phyloP scores from a whole-genome alignment of 139 green algal genomes.

The Zygnema cylindricum region DNA sequence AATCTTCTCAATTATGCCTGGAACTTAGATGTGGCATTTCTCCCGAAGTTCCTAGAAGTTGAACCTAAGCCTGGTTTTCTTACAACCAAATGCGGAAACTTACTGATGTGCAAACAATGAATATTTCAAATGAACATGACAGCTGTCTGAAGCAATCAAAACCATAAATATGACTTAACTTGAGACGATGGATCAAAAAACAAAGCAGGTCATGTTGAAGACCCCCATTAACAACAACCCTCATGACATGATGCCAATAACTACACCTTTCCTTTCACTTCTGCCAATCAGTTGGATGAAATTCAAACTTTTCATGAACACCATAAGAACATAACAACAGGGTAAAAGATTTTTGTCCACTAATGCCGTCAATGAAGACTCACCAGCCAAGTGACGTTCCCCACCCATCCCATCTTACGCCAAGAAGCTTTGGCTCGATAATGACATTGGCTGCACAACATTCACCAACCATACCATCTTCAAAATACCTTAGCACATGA shows the following conservation, averaged over 20 bases:
- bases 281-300: background rate
- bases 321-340: background rate
- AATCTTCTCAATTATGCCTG: too few species aligned
- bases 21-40: too few species aligned
- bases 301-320: background rate
- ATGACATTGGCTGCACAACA: background rate
- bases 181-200: background rate
- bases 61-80: too few species aligned
- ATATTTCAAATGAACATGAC: too few species aligned
- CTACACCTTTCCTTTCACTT: background rate
- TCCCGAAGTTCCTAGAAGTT: too few species aligned
- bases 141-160: too few species aligned
- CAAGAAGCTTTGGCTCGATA: background rate
- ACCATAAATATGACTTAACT: too few species aligned
- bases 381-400: background rate
- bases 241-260: background rate
- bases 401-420: background rate
- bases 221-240: background rate
- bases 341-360: too few species aligned
- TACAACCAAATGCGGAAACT: too few species aligned
- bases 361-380: background rate
- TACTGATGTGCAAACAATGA: too few species aligned
- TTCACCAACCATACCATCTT: background rate
- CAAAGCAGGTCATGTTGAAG: background rate
- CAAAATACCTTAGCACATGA: background rate